Percentiles rank a stretch among this genome's conserved stretches.
Conservation (phyloP, 2,329 filamentous ascomycete genomes). For the Pestalotiopsis sp. region DNA sequence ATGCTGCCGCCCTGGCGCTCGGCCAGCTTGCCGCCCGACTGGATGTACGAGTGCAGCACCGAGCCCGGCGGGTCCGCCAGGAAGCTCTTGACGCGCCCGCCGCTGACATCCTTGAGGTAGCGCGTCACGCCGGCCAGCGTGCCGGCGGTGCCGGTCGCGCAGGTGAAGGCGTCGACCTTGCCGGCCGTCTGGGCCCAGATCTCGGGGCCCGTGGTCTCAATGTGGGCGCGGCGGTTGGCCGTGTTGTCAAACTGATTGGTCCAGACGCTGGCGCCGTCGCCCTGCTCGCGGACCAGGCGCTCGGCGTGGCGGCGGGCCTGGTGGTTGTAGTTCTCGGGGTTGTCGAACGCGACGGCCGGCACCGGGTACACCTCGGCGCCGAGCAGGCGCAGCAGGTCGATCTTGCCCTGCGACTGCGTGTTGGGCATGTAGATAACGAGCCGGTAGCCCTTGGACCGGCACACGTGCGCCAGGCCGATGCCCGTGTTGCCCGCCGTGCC, state of each 20-base stretch:
- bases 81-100: conserved; percentile 80
- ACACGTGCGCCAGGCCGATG: conserved; percentile 96
- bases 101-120: conserved; percentile 82
- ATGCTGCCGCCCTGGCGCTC: conserved; percentile 86
- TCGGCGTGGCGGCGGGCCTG: conserved; percentile 92
- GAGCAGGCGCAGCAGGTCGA: conserved; percentile 86
- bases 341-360: conserved; percentile 91
- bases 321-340: conserved; percentile 97
- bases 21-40: conserved; percentile 78
- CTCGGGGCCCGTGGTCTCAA: conserved; percentile 96
- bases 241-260: conserved; percentile 99
- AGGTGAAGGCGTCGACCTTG: conserved; percentile 90
- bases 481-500: conserved; percentile 98
- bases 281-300: conserved; percentile 64
- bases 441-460: conserved; percentile 86
- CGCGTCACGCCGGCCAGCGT: conserved; percentile 87
- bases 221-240: conserved; percentile 89
- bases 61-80: conserved; percentile 93
- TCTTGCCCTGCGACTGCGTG: conserved; percentile 97
- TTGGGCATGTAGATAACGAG: conserved; percentile 99
- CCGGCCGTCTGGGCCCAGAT: conserved; percentile 93
- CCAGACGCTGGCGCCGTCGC: conserved; percentile 70
- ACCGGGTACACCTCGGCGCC: conserved; percentile 96
- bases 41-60: conserved; percentile 90
- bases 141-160: conserved; percentile 89